These are phyloP conservation scores for Epicoccum nigrum DNA, from an alignment of 2,329 filamentous ascomycete species.

Conservation along the genomic window DNA sequence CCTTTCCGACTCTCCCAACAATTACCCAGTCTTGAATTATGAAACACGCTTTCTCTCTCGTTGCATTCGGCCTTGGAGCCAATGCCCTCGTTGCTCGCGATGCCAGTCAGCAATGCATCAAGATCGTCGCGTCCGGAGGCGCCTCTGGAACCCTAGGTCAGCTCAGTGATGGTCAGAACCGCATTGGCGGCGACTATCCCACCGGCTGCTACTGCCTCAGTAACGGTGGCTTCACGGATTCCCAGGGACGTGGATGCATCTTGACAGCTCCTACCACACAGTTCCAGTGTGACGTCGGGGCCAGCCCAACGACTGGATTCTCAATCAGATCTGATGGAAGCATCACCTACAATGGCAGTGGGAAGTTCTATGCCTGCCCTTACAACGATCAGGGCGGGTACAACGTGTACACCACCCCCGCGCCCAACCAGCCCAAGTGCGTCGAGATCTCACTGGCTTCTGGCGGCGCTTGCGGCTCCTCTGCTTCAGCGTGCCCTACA, in stretches of 20 bases:
- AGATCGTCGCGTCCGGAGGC: conserved; percentile 32
- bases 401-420: conserved; percentile 60
- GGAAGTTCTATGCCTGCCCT: conserved; percentile 66
- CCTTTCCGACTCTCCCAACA: neutral
- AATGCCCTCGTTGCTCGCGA: conserved; percentile 31
- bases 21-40: conserved; percentile 12
- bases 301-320: conserved; percentile 59
- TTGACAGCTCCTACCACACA: conserved; percentile 65
- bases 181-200: conserved; percentile 59
- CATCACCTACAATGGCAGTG: conserved; percentile 59
- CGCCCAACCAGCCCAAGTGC: conserved; percentile 55
- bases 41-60: conserved; percentile 29
- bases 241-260: conserved; percentile 65
- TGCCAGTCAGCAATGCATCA: conserved; percentile 22
- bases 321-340: conserved; percentile 59
- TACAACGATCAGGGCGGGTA: conserved; percentile 60
- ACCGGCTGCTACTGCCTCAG: conserved; percentile 61
- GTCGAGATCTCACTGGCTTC: conserved; percentile 54
- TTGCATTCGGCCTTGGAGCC: conserved; percentile 29
- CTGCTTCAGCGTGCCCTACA: conserved; percentile 14
- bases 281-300: conserved; percentile 66
- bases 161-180: conserved; percentile 66
- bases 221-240: conserved; percentile 58
- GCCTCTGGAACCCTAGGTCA: conserved; percentile 62
- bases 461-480: conserved; percentile 29